Conservation (phyloP, 176 grass and related monocot species). For the Phoenix roebelenii region DNA sequence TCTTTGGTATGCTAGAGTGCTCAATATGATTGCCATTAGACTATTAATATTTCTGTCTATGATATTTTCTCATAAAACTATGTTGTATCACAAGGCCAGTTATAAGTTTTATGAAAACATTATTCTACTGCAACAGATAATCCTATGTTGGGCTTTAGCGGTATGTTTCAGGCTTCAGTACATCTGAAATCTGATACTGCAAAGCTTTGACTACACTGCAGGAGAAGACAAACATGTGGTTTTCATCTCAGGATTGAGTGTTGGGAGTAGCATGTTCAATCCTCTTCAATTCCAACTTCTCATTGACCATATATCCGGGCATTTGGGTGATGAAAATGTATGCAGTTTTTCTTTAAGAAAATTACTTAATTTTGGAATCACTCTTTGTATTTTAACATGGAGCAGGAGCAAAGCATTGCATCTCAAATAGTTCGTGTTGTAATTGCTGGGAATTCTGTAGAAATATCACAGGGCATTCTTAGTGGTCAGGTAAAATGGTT, state of each 20-base stretch:
- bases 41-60: too few relatives aligned
- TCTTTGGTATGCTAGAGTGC: too few relatives aligned
- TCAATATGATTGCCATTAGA: too few relatives aligned
- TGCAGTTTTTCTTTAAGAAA: conserved; percentile 23
- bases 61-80: too few relatives aligned
- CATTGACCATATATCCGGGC: conserved; percentile 88
- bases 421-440: conserved; percentile 72
- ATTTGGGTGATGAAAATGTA: conserved; percentile 98
- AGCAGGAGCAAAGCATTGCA: conserved; percentile 82
- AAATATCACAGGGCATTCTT: conserved; percentile 58
- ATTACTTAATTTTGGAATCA: not conserved
- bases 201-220: conserved; percentile 29
- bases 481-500: conserved; percentile 51
- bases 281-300: conserved; percentile 98
- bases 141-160: too few relatives aligned
- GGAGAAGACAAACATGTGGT: conserved; percentile 91
- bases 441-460: conserved; percentile 80
- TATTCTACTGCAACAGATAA: too few relatives aligned
- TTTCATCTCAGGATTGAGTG: conserved; percentile 69
- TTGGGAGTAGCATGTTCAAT: conserved; percentile 67
- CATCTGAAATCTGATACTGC: not conserved
- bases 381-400: conserved; percentile 2
- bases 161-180: too few relatives aligned
- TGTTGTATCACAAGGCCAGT: too few relatives aligned
- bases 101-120: too few relatives aligned